Evolutionary conservation across 2,329 filamentous ascomycete genomes (phyloP).

Genomic region (Trichoderma lentiforme): DNA sequence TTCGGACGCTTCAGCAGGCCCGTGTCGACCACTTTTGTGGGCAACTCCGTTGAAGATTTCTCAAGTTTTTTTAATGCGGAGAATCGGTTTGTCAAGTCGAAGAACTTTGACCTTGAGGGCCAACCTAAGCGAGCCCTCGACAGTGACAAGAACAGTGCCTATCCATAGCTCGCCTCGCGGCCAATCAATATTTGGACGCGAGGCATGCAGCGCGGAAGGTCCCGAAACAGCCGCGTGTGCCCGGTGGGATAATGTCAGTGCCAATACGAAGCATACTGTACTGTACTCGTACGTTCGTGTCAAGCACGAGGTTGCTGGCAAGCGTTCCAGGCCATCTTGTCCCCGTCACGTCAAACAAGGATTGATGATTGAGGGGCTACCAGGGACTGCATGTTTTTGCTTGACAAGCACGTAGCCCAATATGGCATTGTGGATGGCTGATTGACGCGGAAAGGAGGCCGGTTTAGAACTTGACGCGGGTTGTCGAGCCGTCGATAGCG

Average conservation of each 20-base stretch:
- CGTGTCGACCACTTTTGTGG: not conserved
- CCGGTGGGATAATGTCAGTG: not conserved
- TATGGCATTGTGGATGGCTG: not conserved
- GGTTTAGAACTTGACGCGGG: conserved; percentile 1
- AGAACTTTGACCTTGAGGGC: not conserved
- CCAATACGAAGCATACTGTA: not conserved
- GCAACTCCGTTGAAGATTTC: not conserved
- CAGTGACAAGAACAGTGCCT: not conserved
- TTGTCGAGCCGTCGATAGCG: conserved; percentile 8
- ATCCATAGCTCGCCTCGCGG: not conserved
- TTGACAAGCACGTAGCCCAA: not conserved
- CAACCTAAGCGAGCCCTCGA: not conserved
- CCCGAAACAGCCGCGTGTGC: not conserved
- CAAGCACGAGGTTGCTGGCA: not conserved
- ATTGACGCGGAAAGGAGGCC: conserved; percentile 1
- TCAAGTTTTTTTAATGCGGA: not conserved
- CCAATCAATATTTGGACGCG: not conserved
- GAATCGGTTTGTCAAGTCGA: not conserved
- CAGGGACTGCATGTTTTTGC: conserved; percentile 1
- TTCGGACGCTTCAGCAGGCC: not conserved
- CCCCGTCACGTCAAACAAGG: not conserved
- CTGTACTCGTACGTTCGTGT: not conserved
- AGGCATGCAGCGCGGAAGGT: not conserved
- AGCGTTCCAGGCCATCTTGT: not conserved
- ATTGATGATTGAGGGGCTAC: not conserved